Evolutionary conservation across 2,329 filamentous ascomycete species (phyloP), one percentile per base, ranked within the genome.

Genomic region (Ascosphaera apis): DNA sequence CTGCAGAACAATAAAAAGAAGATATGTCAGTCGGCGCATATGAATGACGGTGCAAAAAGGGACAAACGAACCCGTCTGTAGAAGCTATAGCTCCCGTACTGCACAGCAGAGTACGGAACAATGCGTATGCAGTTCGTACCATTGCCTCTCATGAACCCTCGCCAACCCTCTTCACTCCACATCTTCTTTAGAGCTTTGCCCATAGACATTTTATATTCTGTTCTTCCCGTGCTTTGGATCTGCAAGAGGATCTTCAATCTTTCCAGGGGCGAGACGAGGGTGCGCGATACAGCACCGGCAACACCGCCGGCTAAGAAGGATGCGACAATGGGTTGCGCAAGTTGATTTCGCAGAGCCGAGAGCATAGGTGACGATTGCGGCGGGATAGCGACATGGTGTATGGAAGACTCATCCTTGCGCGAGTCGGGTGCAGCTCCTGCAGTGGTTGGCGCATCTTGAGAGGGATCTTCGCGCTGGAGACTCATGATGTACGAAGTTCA

Each of bases 61-160:
- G 25, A 21, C 17, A 11, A 28, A 28, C 33, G 53, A 61, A 91
- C 84, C 60, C 73, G 69, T 58, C 91, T 93, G 60, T 98, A 98
- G 45, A 95, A 72, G 53, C 91, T 95, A 62, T 95, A 98, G 52
- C 83, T 91, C 46, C 86, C 86, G 56, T 98, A 98, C 52, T 98
- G 88, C 30, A 95, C 88, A 8, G 88, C 88, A 35, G 86, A 95
- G 56, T 98, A 98, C 3, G 88, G 88, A 36, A 98, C 82, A 45
- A 98, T 98, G 42, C 88, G 80, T 48, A 98, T 81, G 64, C 88
- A 98, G 56, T 98, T 98, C 41, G 84, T 93, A 43, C 88, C 88
- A 53, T 98, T 98, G 36, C 88, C 88, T 45, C 83, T 73, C 84
- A 98, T 91, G 57, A 95, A 91, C 0, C 88, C 88, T 54, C 73